These are phyloP conservation scores for Saccharomycopsis sp. DNA, from an alignment of 805 yeast genomes.

Conservation along the genomic window DNA sequence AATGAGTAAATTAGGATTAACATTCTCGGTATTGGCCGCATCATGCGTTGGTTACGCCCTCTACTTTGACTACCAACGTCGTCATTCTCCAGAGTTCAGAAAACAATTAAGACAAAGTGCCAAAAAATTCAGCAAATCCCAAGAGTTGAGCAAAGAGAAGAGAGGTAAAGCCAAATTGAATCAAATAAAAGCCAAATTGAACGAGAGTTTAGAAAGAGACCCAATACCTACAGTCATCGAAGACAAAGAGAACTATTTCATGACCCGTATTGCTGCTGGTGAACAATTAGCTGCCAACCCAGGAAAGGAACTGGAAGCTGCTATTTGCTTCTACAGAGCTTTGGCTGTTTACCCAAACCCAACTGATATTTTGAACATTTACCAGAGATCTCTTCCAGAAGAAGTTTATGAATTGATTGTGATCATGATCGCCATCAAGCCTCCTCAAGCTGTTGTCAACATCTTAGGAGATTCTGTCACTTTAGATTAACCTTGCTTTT, in stretches of 20 bases:
- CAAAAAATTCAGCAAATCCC: slow-evolving; percentile 52
- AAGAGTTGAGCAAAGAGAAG: slow-evolving; percentile 47
- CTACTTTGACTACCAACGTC: slow-evolving; percentile 90
- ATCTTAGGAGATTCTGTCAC: slow-evolving; percentile 46
- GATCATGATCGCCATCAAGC: slow-evolving; percentile 83
- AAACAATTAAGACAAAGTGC: slow-evolving; percentile 58
- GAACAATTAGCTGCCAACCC: slow-evolving; percentile 68
- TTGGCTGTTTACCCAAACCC: slow-evolving; percentile 92
- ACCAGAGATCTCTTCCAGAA: slow-evolving; percentile 82
- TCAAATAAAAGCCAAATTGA: slow-evolving; percentile 54
- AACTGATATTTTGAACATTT: slow-evolving; percentile 80
- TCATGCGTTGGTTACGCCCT: slow-evolving; percentile 67
- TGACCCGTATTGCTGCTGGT: slow-evolving; percentile 77
- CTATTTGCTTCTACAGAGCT: slow-evolving; percentile 89
- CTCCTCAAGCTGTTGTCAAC: slow-evolving; percentile 73
- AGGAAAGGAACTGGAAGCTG: slow-evolving; percentile 73
- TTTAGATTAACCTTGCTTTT: slow-evolving; percentile 18
- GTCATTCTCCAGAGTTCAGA: slow-evolving; percentile 78
- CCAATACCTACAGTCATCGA: slow-evolving; percentile 69
- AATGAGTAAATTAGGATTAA: slow-evolving; percentile 21
- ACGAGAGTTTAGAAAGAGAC: slow-evolving; percentile 55
- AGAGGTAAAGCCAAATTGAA: slow-evolving; percentile 55
- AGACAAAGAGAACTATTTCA: slow-evolving; percentile 73
- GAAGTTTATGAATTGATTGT: slow-evolving; percentile 77
- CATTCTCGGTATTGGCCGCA: slow-evolving; percentile 40